These are phyloP conservation scores for Trichoderma sp. DNA, from an alignment of 2,329 filamentous ascomycete species.

Conservation along the genomic window DNA sequence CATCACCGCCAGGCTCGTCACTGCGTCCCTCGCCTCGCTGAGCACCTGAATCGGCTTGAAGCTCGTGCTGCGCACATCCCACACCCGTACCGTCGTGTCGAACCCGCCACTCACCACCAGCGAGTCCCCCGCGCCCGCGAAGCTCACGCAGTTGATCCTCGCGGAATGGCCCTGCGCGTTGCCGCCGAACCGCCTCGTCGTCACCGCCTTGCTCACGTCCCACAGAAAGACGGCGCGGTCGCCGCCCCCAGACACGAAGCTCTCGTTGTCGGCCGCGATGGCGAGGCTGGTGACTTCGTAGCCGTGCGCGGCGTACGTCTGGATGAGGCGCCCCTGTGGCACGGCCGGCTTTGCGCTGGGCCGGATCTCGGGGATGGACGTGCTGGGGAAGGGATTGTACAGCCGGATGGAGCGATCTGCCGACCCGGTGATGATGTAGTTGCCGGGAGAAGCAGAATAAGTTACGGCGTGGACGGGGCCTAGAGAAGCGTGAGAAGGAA, in stretches of 20 bases:
- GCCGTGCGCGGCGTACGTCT: constrained; percentile 86
- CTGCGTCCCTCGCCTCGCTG: constrained; percentile 71
- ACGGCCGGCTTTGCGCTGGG: constrained; percentile 35
- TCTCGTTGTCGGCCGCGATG: constrained; percentile 76
- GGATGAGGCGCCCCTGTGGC: constrained; percentile 69
- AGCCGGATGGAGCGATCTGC: constrained; percentile 84
- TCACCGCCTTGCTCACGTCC: constrained; percentile 84
- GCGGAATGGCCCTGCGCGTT: constrained; percentile 66
- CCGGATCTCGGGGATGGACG: constrained; percentile 40
- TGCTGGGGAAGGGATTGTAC: constrained; percentile 72
- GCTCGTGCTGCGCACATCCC: constrained; percentile 64
- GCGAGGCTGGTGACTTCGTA: constrained; percentile 86
- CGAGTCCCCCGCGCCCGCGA: constrained; percentile 74
- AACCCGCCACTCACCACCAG: constrained; percentile 75
- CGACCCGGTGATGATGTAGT: constrained; percentile 82
- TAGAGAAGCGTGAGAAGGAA: constrained; percentile 38
- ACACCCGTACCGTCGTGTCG: constrained; percentile 75
- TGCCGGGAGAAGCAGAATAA: constrained; percentile 73
- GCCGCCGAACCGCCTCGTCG: constrained; percentile 72
- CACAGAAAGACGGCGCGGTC: constrained; percentile 91
- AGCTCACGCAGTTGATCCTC: constrained; percentile 77
- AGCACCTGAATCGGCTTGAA: constrained; percentile 73
- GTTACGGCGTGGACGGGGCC: constrained; percentile 73
- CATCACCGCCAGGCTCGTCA: constrained; percentile 55
- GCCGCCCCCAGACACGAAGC: constrained; percentile 84